Evolutionary conservation across 441 rosid genomes (phyloP).

Genomic region (Lepidium campestre): DNA sequence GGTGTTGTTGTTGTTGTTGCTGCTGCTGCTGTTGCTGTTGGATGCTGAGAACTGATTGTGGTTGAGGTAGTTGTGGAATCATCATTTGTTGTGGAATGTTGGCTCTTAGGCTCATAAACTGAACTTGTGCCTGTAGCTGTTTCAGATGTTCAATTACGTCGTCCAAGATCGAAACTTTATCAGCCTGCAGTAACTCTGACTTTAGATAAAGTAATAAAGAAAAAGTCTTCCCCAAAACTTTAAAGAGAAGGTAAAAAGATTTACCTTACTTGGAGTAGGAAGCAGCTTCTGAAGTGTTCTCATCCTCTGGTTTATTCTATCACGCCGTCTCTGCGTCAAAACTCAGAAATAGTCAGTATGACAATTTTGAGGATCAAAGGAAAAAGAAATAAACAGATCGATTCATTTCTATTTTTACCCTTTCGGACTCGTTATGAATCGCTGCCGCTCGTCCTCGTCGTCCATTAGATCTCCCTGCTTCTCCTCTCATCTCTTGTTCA

Average conservation of each 20-base stretch:
- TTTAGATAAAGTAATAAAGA: background rate
- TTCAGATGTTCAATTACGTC: conserved; percentile 67
- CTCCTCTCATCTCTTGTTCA: conserved; percentile 33
- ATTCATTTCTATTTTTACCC: conserved; percentile 30
- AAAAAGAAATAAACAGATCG: too few relatives aligned
- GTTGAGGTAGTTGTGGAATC: conserved; percentile 24
- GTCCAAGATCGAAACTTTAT: conserved; percentile 73
- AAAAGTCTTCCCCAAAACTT: background rate
- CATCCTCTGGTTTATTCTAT: conserved; percentile 68
- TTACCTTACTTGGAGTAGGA: conserved; percentile 65
- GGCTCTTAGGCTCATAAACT: conserved; percentile 41
- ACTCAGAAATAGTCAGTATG: background rate
- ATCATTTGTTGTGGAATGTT: conserved; percentile 13
- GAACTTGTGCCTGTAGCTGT: conserved; percentile 63
- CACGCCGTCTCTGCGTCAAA: conserved; percentile 54
- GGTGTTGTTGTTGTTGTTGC: conserved; percentile 23
- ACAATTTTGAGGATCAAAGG: too few relatives aligned
- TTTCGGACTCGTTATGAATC: conserved; percentile 65
- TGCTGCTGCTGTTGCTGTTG: conserved; percentile 25
- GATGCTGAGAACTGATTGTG: conserved; percentile 35
- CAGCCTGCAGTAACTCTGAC: conserved; percentile 38
- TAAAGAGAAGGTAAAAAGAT: background rate
- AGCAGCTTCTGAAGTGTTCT: conserved; percentile 68
- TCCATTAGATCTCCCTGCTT: conserved; percentile 38
- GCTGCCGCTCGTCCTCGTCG: conserved; percentile 54